Evolutionary conservation across 169 alveolate genomes (phyloP), one percentile per base, ranked within the genome.

Genomic region (Eimeria sp.): DNA sequence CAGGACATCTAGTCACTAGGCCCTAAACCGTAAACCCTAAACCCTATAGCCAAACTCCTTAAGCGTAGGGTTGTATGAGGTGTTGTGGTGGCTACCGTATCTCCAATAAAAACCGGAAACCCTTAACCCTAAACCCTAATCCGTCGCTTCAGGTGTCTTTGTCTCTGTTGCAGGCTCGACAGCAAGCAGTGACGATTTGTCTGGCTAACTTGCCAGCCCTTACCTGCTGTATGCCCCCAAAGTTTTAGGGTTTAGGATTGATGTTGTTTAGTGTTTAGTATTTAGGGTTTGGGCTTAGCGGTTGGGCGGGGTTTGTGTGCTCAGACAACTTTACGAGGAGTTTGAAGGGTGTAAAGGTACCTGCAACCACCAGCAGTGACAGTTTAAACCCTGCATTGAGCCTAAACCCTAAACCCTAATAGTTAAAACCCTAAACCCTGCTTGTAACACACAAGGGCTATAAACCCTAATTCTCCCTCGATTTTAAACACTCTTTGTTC

Each of bases 81-180:
- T n/a, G 10, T 73, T 73, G 27, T 30, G 75, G 20, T 65, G 16
- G 5, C 75, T 25, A 20, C 43, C 20, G 34, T 25, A 65, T 25
- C 10, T 7, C 75, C 22, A 65, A 25, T 65, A 65, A 4, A 65
- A 65, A 25, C 43, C 57, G 30, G 45, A 78, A 78, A 47, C 67
- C 89, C 89, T 78, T 47, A 78, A 78, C 89, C 89, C 89, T 78
- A 76, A 76, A 76, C 87, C 87, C 87, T 76, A 11, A 22, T 7
- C 58, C 58, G n/a, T n/a, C 11, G 47, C 3, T n/a, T 40, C 11
- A 25, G 82, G 10, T 13, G 47, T 27, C 25, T 43, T 45, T 45
- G 27, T 47, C 27, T 40, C 45, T 78, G 89, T 47, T 78, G 89
- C 89, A 78, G 89, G 89, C 61, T 4, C 89, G 89, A 18, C 89